Evolutionary conservation across 495 filamentous ascomycete species (phyloP).

Genomic region (Trypethelium eluteriae): DNA sequence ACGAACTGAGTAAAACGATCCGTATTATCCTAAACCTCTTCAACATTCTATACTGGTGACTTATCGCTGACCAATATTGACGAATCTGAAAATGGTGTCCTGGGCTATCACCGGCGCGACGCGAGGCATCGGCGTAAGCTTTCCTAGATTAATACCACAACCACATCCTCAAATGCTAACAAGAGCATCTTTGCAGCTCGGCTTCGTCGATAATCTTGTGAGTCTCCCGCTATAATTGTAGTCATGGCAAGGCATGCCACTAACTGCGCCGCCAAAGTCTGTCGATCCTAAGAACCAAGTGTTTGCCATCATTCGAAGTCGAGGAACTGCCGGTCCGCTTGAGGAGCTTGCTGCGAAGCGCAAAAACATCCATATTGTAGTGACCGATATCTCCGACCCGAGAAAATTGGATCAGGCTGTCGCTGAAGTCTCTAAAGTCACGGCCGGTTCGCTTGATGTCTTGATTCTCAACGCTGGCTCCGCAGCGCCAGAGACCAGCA

Average conservation of each 20-base stretch:
- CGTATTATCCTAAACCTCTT: slow-evolving; percentile 14
- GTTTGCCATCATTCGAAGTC: slow-evolving; percentile 20
- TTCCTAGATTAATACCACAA: slow-evolving; percentile 12
- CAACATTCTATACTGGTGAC: slow-evolving; percentile 16
- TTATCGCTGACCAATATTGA: slow-evolving; percentile 5
- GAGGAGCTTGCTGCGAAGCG: slow-evolving; percentile 20
- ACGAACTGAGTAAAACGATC: slow-evolving; percentile 12
- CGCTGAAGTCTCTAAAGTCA: slow-evolving; percentile 20
- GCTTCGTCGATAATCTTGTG: slow-evolving; percentile 19
- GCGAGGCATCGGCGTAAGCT: slow-evolving; percentile 22
- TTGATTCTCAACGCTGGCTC: slow-evolving; percentile 22
- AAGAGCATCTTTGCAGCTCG: slow-evolving; percentile 18
- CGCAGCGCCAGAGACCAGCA: slow-evolving; percentile 16
- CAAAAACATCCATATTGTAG: slow-evolving; percentile 20
- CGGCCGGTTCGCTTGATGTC: slow-evolving; percentile 20
- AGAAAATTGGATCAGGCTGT: slow-evolving; percentile 19
- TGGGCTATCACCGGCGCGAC: slow-evolving; percentile 22
- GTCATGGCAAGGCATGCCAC: slow-evolving; percentile 15
- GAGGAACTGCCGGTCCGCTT: slow-evolving; percentile 18
- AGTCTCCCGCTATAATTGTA: slow-evolving; percentile 14
- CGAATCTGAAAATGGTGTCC: slow-evolving; percentile 19
- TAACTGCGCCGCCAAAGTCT: slow-evolving; percentile 18
- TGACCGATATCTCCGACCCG: slow-evolving; percentile 20
- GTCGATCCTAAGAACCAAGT: slow-evolving; percentile 20
- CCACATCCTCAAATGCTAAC: slow-evolving; percentile 19